Evolutionary conservation across 2,329 filamentous ascomycete genomes (phyloP), one percentile per base, ranked within the genome.

Genomic region (Biscogniauxia sp.): DNA sequence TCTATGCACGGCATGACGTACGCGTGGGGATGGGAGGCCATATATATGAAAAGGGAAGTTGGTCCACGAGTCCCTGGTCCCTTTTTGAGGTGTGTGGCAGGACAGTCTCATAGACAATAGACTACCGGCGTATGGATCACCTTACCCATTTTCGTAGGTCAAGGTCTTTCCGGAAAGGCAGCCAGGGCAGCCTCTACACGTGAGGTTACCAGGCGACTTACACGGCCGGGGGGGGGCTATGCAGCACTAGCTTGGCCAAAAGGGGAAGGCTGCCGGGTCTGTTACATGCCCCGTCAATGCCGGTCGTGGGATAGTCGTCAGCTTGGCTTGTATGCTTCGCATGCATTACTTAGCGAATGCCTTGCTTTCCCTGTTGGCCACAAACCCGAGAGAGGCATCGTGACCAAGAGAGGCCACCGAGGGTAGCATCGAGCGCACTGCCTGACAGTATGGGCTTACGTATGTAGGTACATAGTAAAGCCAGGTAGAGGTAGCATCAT

Each of bases 211-310:
- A n/a, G 17, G 37, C 13, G 37, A 45, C 28, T 32, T 13, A 32
- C 9, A 8, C 28, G 28, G 11, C 28, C 28, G 9, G 28, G 28
- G 9, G 28, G 28, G 28, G 28, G 28, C 28, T 32, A 32, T 32
- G 28, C 28, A 32, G 28, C 28, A 32, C 28, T 32, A 32, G 28
- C 28, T 13, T 32, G 51, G 50, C 61, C 62, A 17, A 63, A 67
- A 61, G 15, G 56, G 64, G 65, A 66, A 66, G 66, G 64, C 59
- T 59, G 54, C 37, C 15, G 51, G 60, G 20, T n/a, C 32, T 13
- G 49, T 58, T 59, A 57, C 60, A 60, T 58, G 58, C 51, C 20
- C 20, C 23, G 15, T 28, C 23, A n/a, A 17, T 11, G 23, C 51
- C 17, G 28, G 28, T 32, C 28, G 28, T 7, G 28, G 28, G 28